Base-by-base conservation (phyloP, 306 rosid genomes). In the Heteromeles arbutifolia region DNA sequence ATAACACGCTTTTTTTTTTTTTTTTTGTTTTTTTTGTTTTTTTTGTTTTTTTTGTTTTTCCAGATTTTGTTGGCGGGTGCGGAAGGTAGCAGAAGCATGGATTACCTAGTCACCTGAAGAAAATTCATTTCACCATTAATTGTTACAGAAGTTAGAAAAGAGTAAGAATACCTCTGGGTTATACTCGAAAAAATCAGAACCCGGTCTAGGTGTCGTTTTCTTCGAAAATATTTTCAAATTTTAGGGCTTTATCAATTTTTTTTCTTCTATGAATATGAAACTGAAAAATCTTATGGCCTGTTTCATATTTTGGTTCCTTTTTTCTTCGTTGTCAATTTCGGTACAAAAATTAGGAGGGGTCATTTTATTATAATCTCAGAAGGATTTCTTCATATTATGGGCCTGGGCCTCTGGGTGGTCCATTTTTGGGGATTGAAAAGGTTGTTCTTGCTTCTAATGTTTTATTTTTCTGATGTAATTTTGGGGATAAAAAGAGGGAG, bases 401-500 rank as follows among this genome's bases (percentile, higher is more conserved):
- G 53, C 39, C 72, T 21, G 73, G 75, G 74, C 83, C 39, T 22
- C 14, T 77, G 87, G 81, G 62, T 77, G 87, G 81, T 84, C 84
- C 89, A 80, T 79, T 85, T 90, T 90, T 86, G 96, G 82, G 90
- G 88, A 75, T 83, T 74, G 77, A 73, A 77, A 74, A 74, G 85
- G 84, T 75, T 78, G 77, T 73, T 48, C 21, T 48, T 71, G 85
- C 83, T 68, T 59, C 73, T 73, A 63, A 75, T 83, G 79, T 78
- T 77, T 11, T 48, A 7, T 48, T 48, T 15, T 72, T 84, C 82
- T 79, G 53, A 59, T 85, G 88, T 84, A 79, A 74, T 83, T 68
- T 78, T 69, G 44, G 84, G 83, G 72, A 80, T 62, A 75, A 74
- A 73, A 72, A 39, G 74, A 39, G 67, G 45, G 39, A 72, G 43